Evolutionary conservation across 345 rosid genomes (phyloP).

Genomic region (Citrus sinensis): DVS_A1.0 CM039168.1:29115501-29116000

Average conservation of each 20-base stretch:
- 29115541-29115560: constrained; percentile 8
- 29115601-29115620: constrained; percentile 8
- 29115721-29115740: neutral
- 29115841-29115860: constrained; percentile 51
- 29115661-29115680: constrained; percentile 20
- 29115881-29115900: constrained; percentile 36
- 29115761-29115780: constrained; percentile 2
- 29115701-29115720: neutral
- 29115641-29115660: constrained; percentile 14
- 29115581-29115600: constrained; percentile 2
- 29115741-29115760: neutral
- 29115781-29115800: constrained; percentile 12
- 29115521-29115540: constrained; percentile 3
- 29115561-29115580: neutral
- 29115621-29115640: neutral
- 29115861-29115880: constrained; percentile 40
- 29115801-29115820: constrained; percentile 38
- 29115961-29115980: constrained; percentile 6
- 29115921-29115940: constrained; percentile 20
- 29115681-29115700: neutral
- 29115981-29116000: constrained; percentile 3
- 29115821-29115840: constrained; percentile 31
- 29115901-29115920: constrained; percentile 45
- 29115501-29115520: neutral
- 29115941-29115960: neutral